A percentile compares a stretch with the other conserved stretches of the same genome.
Evolutionary conservation across 805 yeast species (phyloP).

Genomic region (Starmerella stellata): DNA sequence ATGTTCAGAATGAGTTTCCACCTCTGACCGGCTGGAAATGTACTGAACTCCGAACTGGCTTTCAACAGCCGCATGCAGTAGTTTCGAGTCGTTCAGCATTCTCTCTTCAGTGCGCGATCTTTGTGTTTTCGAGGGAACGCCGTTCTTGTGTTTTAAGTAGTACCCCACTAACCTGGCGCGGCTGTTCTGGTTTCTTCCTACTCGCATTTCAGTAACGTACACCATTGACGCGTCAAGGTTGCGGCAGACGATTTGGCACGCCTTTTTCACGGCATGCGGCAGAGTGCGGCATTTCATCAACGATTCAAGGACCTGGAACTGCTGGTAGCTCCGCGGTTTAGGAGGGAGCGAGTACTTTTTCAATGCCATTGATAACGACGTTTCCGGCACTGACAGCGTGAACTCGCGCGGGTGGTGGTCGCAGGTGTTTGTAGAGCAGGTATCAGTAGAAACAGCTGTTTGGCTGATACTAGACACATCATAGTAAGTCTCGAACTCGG

Average conservation of each 20-base stretch:
- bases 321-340: conserved; percentile 12
- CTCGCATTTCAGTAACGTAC: conserved; percentile 18
- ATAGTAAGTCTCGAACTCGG: neutral
- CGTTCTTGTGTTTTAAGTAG: neutral
- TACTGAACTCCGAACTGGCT: conserved; percentile 11
- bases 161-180: neutral
- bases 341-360: conserved; percentile 2
- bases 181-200: neutral
- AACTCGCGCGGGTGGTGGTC: neutral
- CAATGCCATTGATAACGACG: neutral
- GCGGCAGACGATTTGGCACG: conserved; percentile 16
- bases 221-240: conserved; percentile 17
- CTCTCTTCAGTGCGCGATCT: neutral
- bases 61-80: conserved; percentile 1
- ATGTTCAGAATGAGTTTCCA: neutral
- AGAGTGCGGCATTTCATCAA: conserved; percentile 14
- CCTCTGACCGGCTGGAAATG: neutral
- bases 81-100: neutral
- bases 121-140: neutral
- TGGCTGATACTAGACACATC: too few relatives aligned
- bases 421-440: neutral
- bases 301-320: conserved; percentile 18
- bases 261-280: conserved; percentile 17
- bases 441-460: neutral
- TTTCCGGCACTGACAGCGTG: neutral